Conservation (phyloP, 148 eudicot species). For the Spergularia marina region DNA sequence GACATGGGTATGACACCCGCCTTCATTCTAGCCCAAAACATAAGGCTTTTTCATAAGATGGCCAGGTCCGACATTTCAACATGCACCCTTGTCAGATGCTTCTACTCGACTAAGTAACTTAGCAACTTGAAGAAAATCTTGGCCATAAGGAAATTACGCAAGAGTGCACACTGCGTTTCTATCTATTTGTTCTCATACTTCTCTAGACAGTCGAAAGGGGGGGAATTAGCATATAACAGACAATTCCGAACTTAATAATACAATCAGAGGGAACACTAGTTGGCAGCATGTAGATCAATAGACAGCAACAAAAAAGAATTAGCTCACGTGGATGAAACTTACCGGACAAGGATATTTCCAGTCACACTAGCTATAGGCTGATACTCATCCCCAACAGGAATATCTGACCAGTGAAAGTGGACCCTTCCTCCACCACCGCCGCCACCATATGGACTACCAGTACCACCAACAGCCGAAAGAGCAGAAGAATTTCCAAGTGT, state of each 20-base stretch:
- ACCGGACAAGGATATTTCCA: constrained; percentile 67
- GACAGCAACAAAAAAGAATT: neutral
- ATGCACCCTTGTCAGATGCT: too few species aligned
- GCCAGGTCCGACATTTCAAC: too few species aligned
- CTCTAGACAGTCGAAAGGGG: neutral
- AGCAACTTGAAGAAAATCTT: neutral
- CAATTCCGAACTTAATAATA: neutral
- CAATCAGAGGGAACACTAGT: neutral
- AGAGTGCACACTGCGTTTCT: too few species aligned
- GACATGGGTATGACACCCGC: too few species aligned
- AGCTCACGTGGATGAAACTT: constrained; percentile 31
- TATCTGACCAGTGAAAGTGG: constrained; percentile 93
- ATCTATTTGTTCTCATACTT: neutral
- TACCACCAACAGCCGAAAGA: constrained; percentile 82
- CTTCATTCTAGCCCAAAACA: too few species aligned
- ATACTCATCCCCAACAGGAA: constrained; percentile 75
- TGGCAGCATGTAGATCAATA: constrained; percentile 8
- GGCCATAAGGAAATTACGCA: neutral
- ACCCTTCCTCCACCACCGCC: constrained; percentile 93
- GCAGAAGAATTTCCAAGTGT: constrained; percentile 52
- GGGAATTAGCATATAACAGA: neutral
- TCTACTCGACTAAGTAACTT: too few species aligned
- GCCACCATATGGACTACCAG: constrained; percentile 78
- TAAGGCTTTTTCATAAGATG: too few species aligned
- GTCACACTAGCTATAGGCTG: constrained; percentile 65